Percentiles rank a stretch among this genome's conserved stretches.
Conservation (phyloP, 768 basidiomycete genomes). For the Sistotremastrum suecicum region DNA sequence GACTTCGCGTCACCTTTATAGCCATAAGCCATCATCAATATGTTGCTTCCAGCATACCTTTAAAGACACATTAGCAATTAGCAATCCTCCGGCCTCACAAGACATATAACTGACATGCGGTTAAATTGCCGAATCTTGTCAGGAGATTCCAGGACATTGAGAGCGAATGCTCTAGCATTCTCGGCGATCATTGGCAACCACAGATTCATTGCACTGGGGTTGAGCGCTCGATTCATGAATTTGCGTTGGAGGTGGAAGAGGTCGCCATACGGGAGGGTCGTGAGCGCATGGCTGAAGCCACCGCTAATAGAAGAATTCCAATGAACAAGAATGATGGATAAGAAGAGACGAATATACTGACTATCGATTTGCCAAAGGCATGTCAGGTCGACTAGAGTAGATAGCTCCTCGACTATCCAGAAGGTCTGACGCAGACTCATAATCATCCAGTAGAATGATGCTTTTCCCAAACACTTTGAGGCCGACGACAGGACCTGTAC, state of each 20-base stretch:
- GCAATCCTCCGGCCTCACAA: not conserved
- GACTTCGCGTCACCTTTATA: no score
- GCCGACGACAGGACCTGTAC: slow-evolving; percentile 4
- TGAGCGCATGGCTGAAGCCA: not conserved
- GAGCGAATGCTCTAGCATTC: not conserved
- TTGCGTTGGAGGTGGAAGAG: slow-evolving; percentile 12
- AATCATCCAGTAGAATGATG: slow-evolving; percentile 6
- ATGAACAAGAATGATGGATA: no score
- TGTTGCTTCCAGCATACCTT: no score
- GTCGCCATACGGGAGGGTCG: slow-evolving; percentile 10
- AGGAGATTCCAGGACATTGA: not conserved
- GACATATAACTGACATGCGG: no score
- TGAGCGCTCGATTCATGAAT: slow-evolving; percentile 7
- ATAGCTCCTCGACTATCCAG: slow-evolving; percentile 8
- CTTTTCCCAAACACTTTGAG: slow-evolving; percentile 3
- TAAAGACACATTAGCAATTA: no score
- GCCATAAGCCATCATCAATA: no score
- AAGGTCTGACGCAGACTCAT: slow-evolving; percentile 5
- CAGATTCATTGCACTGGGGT: not conserved
- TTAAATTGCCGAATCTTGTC: not conserved
- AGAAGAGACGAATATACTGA: no score
- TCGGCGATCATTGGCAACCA: not conserved
- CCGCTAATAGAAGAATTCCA: no score
- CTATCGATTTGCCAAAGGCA: no score
- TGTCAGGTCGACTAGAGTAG: slow-evolving; percentile 9